Evolutionary conservation across 176 grass and related monocot species (phyloP).

Genomic region (Calamus simplicifolius): DNA sequence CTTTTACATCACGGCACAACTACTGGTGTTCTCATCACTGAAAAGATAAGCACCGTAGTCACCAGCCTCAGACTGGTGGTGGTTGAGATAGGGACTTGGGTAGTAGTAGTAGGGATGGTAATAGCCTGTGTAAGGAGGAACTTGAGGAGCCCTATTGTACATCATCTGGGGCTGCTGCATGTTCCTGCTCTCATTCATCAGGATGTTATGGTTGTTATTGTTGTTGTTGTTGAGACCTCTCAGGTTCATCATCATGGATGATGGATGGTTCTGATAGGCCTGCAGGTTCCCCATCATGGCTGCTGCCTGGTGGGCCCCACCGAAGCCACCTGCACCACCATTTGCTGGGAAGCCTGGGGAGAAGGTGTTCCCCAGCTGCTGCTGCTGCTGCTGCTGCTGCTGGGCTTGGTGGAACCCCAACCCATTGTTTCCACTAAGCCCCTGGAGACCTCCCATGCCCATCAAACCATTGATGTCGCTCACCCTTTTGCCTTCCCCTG

Average conservation of each 20-base stretch:
- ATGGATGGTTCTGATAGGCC: constrained; percentile 40
- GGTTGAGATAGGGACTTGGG: constrained; percentile 42
- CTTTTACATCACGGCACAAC: constrained; percentile 85
- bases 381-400: background rate
- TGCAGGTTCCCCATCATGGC: constrained; percentile 67
- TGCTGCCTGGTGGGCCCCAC: constrained; percentile 41
- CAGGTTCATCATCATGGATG: constrained; percentile 51
- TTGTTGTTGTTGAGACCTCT: constrained; percentile 41
- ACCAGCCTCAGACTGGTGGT: constrained; percentile 43
- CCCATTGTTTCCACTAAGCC: constrained; percentile 1
- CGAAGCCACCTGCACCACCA: constrained; percentile 11
- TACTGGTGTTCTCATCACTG: constrained; percentile 91
- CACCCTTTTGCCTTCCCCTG: no score
- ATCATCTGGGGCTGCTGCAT: constrained; percentile 83
- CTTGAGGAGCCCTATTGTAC: constrained; percentile 86
- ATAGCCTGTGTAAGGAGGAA: constrained; percentile 88
- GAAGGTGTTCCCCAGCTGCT: constrained; percentile 6
- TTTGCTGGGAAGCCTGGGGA: constrained; percentile 36
- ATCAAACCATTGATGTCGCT: constrained; percentile 40
- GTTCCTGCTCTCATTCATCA: constrained; percentile 52
- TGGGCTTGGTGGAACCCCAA: background rate
- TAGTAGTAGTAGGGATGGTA: constrained; percentile 28
- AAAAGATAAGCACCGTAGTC: constrained; percentile 80
- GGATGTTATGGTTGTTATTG: no score
- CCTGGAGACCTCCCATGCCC: constrained; percentile 28